Evolutionary conservation across 1,284 basidiomycete species (phyloP).

Genomic region (Sporisorium exsertum): DNA sequence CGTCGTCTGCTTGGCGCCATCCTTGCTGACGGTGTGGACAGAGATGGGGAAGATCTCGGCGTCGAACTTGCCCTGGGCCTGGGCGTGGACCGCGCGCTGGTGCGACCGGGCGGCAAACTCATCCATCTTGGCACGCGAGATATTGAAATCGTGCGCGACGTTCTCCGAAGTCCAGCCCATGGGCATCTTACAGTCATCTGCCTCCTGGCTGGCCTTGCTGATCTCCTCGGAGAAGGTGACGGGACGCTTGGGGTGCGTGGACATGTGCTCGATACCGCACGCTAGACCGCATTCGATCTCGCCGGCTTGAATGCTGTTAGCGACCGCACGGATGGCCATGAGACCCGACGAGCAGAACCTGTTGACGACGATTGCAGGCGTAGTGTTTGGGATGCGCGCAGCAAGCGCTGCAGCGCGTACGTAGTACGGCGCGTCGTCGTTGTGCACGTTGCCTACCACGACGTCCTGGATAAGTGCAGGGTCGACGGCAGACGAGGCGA

Average conservation of each 20-base stretch:
- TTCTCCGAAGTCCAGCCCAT: conserved; percentile 93
- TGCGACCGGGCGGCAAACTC: conserved; percentile 84
- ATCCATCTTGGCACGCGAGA: conserved; percentile 87
- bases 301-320: conserved; percentile 82
- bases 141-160: conserved; percentile 76
- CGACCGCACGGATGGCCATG: conserved; percentile 83
- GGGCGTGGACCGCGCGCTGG: conserved; percentile 78
- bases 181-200: conserved; percentile 72
- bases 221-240: conserved; percentile 55
- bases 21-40: conserved; percentile 72
- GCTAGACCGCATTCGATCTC: conserved; percentile 88
- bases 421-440: conserved; percentile 54
- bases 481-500: conserved; percentile 76
- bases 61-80: conserved; percentile 77
- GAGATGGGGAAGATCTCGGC: conserved; percentile 80
- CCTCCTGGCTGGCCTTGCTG: conserved; percentile 46
- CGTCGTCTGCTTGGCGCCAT: conserved; percentile 74
- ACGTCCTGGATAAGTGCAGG: conserved; percentile 81
- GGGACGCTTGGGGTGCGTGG: conserved; percentile 46
- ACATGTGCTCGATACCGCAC: conserved; percentile 85
- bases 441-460: conserved; percentile 74
- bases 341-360: conserved; percentile 77
- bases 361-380: conserved; percentile 76
- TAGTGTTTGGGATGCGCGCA: conserved; percentile 82
- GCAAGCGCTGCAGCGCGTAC: conserved; percentile 77